Base-by-base conservation (phyloP, 2,329 filamentous ascomycete species). In the Colletotrichum sp. region DNA sequence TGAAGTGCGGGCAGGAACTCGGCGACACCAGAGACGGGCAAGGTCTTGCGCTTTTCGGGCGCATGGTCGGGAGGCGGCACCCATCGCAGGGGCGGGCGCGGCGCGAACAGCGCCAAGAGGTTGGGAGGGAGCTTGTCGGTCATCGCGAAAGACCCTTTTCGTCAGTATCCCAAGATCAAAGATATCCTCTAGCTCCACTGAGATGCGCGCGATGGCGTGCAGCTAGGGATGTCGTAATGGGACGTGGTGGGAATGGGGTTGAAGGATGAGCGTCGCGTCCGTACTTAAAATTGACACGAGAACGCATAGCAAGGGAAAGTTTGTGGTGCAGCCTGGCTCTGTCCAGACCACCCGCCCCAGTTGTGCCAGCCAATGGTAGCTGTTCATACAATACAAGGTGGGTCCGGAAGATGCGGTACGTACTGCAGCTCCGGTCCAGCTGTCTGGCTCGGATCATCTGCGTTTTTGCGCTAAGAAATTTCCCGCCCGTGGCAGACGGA, bases 51-150 rank as follows among this genome's bases (percentile, higher is more conserved):
- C 79, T 96, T 91, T 85, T 97, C 95, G 13, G 96, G 94, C 77
- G 96, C 92, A 83, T 94, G 90, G 85, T 98, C 96, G 80, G 90
- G 89, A 8, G 96, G 95, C 76, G 94, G 94, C 76, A 98, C 92
- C 90, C 95, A 98, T 85, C 96, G 94, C 83, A 98, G 88, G 75
- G 96, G 94, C 80, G 97, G 97, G 75, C 97, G 95, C 83, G 97
- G 95, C 86, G 96, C 95, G 88, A 99, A 99, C 79, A 98, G 95
- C 86, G 95, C 94, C 81, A 98, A 90, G 75, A 98, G 91, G 83
- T 98, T 96, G 71, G 94, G 95, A 74, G 97, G 96, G 24, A 99
- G 94, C 86, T 97, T 97, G 90, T 98, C 96, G 66, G 97, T 98
- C 97, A 98, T 99, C 77, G 80, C 88, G 80, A 70, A 77, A 61